Evolutionary conservation across 106 monocot species (phyloP), one percentile per base, ranked within the genome.

Genomic region (Amphibolis antarctica): DNA sequence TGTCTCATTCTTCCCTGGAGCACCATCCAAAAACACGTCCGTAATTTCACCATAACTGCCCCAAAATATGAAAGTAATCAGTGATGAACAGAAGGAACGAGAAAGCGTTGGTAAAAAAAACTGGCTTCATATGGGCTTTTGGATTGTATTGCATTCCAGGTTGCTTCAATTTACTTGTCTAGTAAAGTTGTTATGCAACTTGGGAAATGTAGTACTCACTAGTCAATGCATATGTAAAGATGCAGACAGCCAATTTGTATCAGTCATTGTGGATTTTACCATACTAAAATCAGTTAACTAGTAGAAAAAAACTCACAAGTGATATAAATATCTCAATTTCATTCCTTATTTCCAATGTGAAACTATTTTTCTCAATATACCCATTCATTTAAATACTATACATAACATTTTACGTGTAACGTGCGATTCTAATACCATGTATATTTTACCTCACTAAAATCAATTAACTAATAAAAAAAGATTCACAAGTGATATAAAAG

Each of bases 1-100:
- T 62, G 75, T 86, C 31, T 77, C 73, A 12, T 64, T 71, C 53
- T 79, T 70, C n/a, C 84, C 94, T 54, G 82, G 84, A 54, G 96
- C 90, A 47, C 96, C 90, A 70, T 96, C 96, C 74, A 96, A 67
- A 71, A 78, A 96, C 28, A 96, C 86, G 69, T 96, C 90, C 67
- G 70, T 71, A 18, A 96, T 78, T 55, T 96, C 84, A 0, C 96
- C 96, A 68, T 96, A 96, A 49, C 96, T 90, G 78, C 24, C 53
- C 56, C 50, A 68, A n/a, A 70, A 63, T 4, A 57, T 26, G 15
- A 54, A 53, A 10, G 4, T 18, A 60, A 60, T 17, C 43, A 60
- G 36, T 36, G 36, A 36, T 7, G 7, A 36, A 36, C 2, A 7
- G 36, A 36, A 36, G 7, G 7, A 36, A 36, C 7, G 36, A 36